Base-by-base conservation (phyloP, 139 green algal species). In the Limnomonas spitsbergensis region DNA sequence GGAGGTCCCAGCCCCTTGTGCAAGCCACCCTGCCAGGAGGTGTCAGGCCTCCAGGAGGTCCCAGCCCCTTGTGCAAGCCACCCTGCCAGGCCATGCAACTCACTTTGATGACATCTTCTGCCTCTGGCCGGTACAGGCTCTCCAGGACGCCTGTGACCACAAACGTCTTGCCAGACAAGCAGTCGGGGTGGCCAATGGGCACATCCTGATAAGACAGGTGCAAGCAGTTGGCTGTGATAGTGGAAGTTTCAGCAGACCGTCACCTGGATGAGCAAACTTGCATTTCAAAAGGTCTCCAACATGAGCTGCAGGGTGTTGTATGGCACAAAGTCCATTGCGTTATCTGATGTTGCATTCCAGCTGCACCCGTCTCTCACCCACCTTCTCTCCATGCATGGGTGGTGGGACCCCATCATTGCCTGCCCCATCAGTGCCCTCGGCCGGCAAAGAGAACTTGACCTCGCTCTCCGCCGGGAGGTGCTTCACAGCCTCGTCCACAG, bases 121-220 rank as follows among this genome's bases (percentile, higher is more conserved):
- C 27, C 54, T 53, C 75, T 66, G 3, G 4, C 53, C 96, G 85
- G 24, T 77, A 85, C 79, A 99, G 82, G 4, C 80, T 91, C 84
- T 94, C 88, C 86, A 97, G 83, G 40, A 92, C 82, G 0, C 94
- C 94, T 0, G 81, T 92, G 71, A 99, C 89, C 69, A 98, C 96
- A 89, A 99, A 97, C 4, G 92, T 96, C 70, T 93, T 85, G 61
- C 90, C 91, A 0, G 81, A 87, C 31, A 99, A 86, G 79, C 87
- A 93, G 73, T 98, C 92, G 32, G 94, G 90, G 75, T 97, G 91
- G 20, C 94, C 95, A 32, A 71, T 42, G 0, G 94, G 94, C 1
- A 78, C 35, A 9, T 83, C 79, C 90, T 66, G 69, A 61, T n/a
- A n/a, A n/a, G n/a, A n/a, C n/a, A n/a, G n/a, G n/a, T n/a, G n/a